These are phyloP conservation scores for Rhodocollybia butyracea DNA, from an alignment of 768 basidiomycete species.

Conservation along the genomic window DNA sequence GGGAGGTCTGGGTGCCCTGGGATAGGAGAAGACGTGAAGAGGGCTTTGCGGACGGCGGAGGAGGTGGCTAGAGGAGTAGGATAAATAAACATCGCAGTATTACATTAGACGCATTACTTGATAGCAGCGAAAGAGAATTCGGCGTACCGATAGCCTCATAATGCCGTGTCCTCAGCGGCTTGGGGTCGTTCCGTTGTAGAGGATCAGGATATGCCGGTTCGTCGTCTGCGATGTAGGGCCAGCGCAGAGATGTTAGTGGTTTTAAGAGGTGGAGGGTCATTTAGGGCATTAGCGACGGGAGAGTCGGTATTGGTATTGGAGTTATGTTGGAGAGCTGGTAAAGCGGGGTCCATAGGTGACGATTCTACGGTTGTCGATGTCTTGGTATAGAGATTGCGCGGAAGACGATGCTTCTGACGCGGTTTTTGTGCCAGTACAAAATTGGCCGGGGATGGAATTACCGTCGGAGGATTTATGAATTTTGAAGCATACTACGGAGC, in stretches of 20 bases:
- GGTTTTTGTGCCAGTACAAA: background rate
- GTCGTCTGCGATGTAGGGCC: conserved; percentile 81
- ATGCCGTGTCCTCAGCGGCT: conserved; percentile 61
- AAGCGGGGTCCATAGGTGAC: background rate
- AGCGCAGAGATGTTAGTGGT: conserved; percentile 70
- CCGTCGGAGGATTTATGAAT: conserved; percentile 74
- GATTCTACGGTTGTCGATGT: background rate
- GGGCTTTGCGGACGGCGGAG: conserved; percentile 47
- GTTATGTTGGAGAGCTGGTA: background rate
- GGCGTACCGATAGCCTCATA: conserved; percentile 76
- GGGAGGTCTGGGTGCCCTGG: background rate
- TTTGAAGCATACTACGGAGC: conserved; percentile 77
- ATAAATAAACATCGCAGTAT: background rate
- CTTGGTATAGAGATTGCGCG: no score
- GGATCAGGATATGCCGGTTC: conserved; percentile 80
- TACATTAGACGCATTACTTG: background rate
- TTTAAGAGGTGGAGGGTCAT: conserved; percentile 44
- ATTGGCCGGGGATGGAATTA: no score
- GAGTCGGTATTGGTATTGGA: background rate
- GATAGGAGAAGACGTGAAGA: conserved; percentile 42
- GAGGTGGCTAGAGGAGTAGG: conserved; percentile 81
- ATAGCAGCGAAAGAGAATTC: background rate
- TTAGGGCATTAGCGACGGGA: conserved; percentile 27
- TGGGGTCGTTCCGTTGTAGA: no score
- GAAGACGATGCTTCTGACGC: conserved; percentile 10